These are phyloP conservation scores for Lithospermum erythrorhizon DNA, from an alignment of 257 asterid genomes.

Conservation along the genomic window DNA sequence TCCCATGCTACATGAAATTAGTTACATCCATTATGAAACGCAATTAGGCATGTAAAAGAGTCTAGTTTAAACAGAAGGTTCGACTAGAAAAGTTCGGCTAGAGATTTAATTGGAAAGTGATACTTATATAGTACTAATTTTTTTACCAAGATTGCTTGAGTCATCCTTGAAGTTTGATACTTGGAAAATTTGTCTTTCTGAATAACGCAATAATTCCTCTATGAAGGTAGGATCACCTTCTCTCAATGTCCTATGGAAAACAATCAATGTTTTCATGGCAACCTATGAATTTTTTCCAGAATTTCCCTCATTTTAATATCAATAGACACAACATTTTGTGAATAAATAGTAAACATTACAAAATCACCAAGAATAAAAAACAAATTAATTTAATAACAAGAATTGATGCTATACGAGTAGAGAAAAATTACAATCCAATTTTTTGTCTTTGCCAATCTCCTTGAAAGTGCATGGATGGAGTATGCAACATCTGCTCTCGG, in stretches of 20 bases:
- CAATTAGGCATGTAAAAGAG: too few relatives aligned
- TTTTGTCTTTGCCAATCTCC: constrained; percentile 60
- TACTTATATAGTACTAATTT: not conserved
- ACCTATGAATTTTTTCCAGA: constrained; percentile 28
- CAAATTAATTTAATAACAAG: not conserved
- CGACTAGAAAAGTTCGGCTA: too few relatives aligned
- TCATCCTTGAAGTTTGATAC: constrained; percentile 83
- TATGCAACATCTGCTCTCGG: constrained; percentile 90
- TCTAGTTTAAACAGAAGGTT: too few relatives aligned
- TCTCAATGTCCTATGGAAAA: constrained; percentile 67
- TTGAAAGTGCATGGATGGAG: constrained; percentile 74
- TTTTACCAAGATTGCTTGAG: constrained; percentile 61
- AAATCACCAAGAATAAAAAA: not conserved
- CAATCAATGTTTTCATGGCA: constrained; percentile 69
- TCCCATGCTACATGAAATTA: constrained; percentile 72
- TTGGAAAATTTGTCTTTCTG: constrained; percentile 55
- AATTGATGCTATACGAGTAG: not conserved
- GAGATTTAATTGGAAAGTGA: not conserved
- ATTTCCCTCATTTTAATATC: not conserved
- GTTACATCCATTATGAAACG: not conserved
- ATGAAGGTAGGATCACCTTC: constrained; percentile 79
- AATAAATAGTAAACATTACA: not conserved
- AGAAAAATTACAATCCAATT: constrained; percentile 61
- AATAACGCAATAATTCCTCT: constrained; percentile 51
- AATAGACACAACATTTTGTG: not conserved